Conservation (phyloP, 169 alveolate species). For the Plasmodium inui region DNA sequence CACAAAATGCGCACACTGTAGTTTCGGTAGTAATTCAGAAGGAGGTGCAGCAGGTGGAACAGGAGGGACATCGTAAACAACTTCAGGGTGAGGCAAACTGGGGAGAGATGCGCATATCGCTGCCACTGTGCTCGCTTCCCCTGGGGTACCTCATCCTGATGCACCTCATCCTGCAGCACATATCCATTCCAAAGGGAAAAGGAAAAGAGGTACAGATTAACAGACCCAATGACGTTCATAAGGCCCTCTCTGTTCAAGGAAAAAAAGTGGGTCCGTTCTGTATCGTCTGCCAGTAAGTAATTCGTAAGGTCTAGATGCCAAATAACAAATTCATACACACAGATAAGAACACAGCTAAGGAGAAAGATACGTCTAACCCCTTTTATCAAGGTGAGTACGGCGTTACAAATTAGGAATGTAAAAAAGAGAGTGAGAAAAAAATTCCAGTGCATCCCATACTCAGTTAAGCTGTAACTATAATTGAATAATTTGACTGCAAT, state of each 20-base stretch:
- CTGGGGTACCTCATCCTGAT: neutral
- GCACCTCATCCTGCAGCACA: neutral
- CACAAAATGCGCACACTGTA: slow-evolving; percentile 58
- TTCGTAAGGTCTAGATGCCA: neutral
- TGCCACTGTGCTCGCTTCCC: neutral
- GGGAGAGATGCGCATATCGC: neutral
- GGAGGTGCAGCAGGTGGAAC: slow-evolving; percentile 20
- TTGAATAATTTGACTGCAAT: slow-evolving; percentile 16
- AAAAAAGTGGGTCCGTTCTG: slow-evolving; percentile 18
- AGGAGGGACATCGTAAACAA: slow-evolving; percentile 6
- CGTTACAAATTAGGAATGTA: slow-evolving; percentile 14
- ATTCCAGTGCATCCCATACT: slow-evolving; percentile 70
- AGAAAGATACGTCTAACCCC: neutral
- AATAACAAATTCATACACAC: slow-evolving; percentile 14
- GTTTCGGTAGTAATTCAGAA: slow-evolving; percentile 5
- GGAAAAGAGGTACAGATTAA: slow-evolving; percentile 32
- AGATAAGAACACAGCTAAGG: slow-evolving; percentile 20
- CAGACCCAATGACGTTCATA: slow-evolving; percentile 47
- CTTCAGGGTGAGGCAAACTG: neutral
- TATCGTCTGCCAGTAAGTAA: neutral
- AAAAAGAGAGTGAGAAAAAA: slow-evolving; percentile 31
- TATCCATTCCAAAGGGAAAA: slow-evolving; percentile 1
- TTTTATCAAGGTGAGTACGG: neutral
- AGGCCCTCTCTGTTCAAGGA: slow-evolving; percentile 52
- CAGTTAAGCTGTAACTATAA: slow-evolving; percentile 37